Evolutionary conservation across 768 basidiomycete species (phyloP), one percentile per base, ranked within the genome.

Genomic region (Cystofilobasidium ferigula): DNA sequence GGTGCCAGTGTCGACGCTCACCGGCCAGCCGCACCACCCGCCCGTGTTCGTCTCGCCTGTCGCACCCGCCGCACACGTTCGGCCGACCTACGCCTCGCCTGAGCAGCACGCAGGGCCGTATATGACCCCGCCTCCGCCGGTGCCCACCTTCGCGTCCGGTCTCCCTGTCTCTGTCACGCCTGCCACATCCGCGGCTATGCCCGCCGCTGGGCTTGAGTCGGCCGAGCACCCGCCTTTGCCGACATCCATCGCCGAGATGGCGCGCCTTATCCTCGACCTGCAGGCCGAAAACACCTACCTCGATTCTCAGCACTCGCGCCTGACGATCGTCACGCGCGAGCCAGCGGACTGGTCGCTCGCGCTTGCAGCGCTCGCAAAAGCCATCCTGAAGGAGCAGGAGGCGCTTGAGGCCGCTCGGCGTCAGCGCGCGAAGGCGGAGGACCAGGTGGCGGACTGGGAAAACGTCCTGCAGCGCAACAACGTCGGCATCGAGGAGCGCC

Each of bases 401-500:
- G 62, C 62, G 22, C 38, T 68, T 28, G 67, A 68, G 47, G 36
- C 40, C n/a, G 62, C 56, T 0, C 45, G 67, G 16, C 42, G 67
- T n/a, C 14, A 28, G 20, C 28, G 67, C 4, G 61, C 56, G 0
- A 59, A 62, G 57, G 67, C 30, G 13, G 67, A 68, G 54, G 67
- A 62, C 18, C 40, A 40, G 1, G 67, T 68, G 13, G 57, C 10
- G 10, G 61, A 62, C 28, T 67, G 65, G 65, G 65, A 67, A 36
- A 59, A 28, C n/a, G 65, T 67, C 22, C 38, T 67, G 32, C 65
- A 67, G 34, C 42, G 65, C 40, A 67, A 67, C 60, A 59, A 62
- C n/a, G 65, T 67, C 0, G 65, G 65, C 30, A 67, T 67, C 18
- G 65, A 67, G 65, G 65, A 67, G 60, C 40, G 65, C 20, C 36